phyloP scores from a whole-genome alignment of 495 filamentous ascomycete genomes.

The Neurospora hispaniola region DNA sequence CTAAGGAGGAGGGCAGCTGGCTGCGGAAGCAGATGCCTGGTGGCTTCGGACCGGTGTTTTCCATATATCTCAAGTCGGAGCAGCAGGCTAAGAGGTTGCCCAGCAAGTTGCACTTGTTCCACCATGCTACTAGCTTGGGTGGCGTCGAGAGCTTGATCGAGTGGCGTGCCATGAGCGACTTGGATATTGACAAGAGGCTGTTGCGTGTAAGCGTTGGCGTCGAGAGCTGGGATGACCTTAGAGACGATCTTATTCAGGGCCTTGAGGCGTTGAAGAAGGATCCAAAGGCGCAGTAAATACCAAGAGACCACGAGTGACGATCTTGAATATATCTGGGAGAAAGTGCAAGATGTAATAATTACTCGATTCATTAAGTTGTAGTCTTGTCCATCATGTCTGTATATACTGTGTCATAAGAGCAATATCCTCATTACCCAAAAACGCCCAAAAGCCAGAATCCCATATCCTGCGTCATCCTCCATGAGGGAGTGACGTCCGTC shows the following conservation, averaged over 20 bases:
- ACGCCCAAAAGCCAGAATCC: not conserved
- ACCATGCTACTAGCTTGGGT: constrained; percentile 89
- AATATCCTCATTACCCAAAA: not conserved
- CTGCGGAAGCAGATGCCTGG: constrained; percentile 81
- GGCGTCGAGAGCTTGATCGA: constrained; percentile 92
- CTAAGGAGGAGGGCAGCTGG: constrained; percentile 55
- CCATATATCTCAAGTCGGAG: constrained; percentile 52
- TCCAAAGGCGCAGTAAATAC: not conserved
- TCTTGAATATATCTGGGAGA: not conserved
- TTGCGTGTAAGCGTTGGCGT: constrained; percentile 77
- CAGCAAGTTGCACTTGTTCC: constrained; percentile 69
- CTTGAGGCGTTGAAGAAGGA: constrained; percentile 47
- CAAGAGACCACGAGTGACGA: not conserved
- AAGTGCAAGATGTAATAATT: not conserved
- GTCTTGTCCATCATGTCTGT: not conserved
- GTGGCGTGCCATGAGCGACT: constrained; percentile 79
- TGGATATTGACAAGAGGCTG: constrained; percentile 56
- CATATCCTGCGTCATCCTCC: not conserved
- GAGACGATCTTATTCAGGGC: constrained; percentile 59
- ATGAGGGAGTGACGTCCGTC: constrained; percentile 2
- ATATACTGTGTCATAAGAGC: not conserved
- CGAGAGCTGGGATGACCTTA: constrained; percentile 80
- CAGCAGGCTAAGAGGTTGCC: constrained; percentile 57
- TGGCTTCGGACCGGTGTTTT: constrained; percentile 84
- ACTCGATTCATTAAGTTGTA: not conserved